Base-by-base conservation (phyloP, 352 stramenopile genomes). In the Phytophthora fragariaefolia region DNA sequence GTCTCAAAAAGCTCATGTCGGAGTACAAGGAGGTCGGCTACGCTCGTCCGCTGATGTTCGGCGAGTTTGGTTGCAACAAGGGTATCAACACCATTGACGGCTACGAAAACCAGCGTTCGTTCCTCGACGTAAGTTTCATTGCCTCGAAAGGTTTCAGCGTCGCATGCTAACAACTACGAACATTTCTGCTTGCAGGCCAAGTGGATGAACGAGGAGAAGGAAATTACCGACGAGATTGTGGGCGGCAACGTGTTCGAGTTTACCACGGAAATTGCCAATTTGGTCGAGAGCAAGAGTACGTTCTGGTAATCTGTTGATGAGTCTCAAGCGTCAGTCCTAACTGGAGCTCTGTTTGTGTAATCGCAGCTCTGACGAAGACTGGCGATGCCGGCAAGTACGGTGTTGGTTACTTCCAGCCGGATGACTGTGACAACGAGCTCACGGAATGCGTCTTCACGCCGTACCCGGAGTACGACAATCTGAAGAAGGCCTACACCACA, bases 211-310 rank as follows among this genome's bases (percentile, higher is more conserved):
- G 74, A 84, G 23, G 83, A 91, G 65, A 66, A 75, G 30, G 77
- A 82, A 6, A 90, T 93, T 83, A 90, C 69, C 0, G 56, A 74
- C 26, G 76, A 89, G 48, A 80, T 92, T 40, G 73, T 91, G 1
- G 83, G 83, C 23, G 83, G 85, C 58, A 91, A 89, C 66, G 83
- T 90, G 28, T 94, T 92, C 46, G 83, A 92, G 66, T 94, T 89
- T 63, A 80, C 74, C 10, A 89, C 77, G 4, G 83, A 91, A 45
- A 73, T 87, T 40, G 69, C 71, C 28, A 90, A 93, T 60, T 65
- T 87, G 28, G 69, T 66, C 0, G 53, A 63, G 28, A 74, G 40
- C 51, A 79, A 82, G 61, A 74, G 56, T 79, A 53, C 27, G 66
- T 65, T 5, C 2, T 52, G 17, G 18, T 47, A 8, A 4, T 1